Percentiles rank a stretch among this genome's conserved stretches.
Evolutionary conservation across 1,139 yeast species (phyloP).

Genomic region (Magnusiomyces sp.): DNA sequence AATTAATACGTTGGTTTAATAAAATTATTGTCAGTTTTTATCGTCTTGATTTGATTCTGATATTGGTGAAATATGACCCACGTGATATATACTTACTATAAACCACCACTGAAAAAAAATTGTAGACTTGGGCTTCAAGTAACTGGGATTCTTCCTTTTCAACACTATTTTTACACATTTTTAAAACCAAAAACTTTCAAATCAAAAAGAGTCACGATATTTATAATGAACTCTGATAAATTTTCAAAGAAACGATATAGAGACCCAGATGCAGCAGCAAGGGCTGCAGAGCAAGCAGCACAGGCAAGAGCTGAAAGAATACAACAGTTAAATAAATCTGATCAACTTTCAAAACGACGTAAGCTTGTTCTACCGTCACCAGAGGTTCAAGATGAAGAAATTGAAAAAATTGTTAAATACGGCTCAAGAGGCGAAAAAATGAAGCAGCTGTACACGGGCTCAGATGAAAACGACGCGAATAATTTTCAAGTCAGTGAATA

Average conservation of each 20-base stretch:
- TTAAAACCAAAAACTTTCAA: no score
- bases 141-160: no score
- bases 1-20: no score
- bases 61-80: no score
- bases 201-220: no score
- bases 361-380: conserved; percentile 51
- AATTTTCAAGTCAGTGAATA: conserved; percentile 19
- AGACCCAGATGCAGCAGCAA: conserved; percentile 16
- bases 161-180: no score
- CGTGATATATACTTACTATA: no score
- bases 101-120: no score
- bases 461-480: conserved; percentile 20
- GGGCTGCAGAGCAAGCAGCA: conserved; percentile 27
- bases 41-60: no score
- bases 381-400: conserved; percentile 32
- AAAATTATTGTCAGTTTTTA: no score
- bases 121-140: no score
- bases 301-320: conserved; percentile 35
- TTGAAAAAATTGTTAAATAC: conserved; percentile 29
- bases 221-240: no score
- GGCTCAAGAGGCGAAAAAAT: conserved; percentile 22
- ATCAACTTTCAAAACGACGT: conserved; percentile 42
- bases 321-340: conserved; percentile 30
- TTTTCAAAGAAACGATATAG: conserved; percentile 28
- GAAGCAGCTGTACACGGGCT: conserved; percentile 16